Evolutionary conservation across 306 rosid genomes (phyloP).

Genomic region (Castanopsis chinensis): DNA sequence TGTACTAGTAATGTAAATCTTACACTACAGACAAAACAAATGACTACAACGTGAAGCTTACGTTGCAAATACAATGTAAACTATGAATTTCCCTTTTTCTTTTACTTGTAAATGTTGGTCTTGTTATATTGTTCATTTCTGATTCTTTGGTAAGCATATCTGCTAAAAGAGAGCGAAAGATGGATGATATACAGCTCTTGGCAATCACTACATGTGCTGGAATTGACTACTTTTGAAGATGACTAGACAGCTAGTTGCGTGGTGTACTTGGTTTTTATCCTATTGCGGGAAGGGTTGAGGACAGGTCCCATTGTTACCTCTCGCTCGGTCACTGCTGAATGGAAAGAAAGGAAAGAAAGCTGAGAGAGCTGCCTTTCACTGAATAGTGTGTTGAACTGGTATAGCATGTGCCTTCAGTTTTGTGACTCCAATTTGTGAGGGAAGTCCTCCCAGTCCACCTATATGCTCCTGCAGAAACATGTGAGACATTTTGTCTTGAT

Average conservation of each 20-base stretch:
- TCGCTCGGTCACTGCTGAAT: conserved; percentile 42
- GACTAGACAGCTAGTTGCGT: conserved; percentile 27
- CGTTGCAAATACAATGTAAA: too few relatives aligned
- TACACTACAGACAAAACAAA: too few relatives aligned
- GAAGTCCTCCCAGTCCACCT: conserved; percentile 21
- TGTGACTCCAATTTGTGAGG: conserved; percentile 35
- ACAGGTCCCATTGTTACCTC: conserved; percentile 33
- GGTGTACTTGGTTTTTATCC: conserved; percentile 34
- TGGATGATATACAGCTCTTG: conserved; percentile 18
- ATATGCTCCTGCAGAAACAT: conserved; percentile 18
- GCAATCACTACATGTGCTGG: conserved; percentile 20
- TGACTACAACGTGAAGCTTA: too few relatives aligned
- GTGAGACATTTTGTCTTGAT: background rate
- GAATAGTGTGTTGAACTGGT: conserved; percentile 37
- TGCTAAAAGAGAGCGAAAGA: conserved; percentile 10
- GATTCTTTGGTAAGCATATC: too few relatives aligned
- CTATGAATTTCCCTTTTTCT: too few relatives aligned
- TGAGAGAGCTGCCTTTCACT: conserved; percentile 33
- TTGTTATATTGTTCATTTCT: too few relatives aligned
- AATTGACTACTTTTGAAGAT: conserved; percentile 29
- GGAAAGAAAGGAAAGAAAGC: conserved; percentile 44
- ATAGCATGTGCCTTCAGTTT: conserved; percentile 22
- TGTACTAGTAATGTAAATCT: background rate
- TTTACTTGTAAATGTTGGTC: too few relatives aligned
- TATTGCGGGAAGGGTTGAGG: conserved; percentile 39